Conservation (phyloP, 208 protist species). For the Leishmania mexicana region DNA sequence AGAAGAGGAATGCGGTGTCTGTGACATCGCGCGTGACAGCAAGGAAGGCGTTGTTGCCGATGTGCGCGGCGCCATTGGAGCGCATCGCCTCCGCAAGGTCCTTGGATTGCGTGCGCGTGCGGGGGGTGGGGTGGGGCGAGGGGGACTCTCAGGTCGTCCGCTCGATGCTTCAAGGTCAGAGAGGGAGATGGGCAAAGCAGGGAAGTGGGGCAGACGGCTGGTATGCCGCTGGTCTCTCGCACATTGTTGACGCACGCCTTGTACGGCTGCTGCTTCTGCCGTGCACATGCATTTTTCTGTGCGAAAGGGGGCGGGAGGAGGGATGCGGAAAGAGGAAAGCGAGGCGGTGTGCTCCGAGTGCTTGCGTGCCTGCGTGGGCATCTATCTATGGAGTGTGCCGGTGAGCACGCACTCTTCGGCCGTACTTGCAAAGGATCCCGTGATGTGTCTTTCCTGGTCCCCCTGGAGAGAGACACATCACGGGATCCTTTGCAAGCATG, state of each 20-base stretch:
- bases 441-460: neutral
- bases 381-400: neutral
- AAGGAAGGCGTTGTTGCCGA: conserved; percentile 85
- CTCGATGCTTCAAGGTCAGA: neutral
- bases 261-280: neutral
- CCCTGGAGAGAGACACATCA: neutral
- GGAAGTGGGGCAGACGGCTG: neutral
- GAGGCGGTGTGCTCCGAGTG: neutral
- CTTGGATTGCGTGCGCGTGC: neutral
- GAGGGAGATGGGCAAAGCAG: neutral
- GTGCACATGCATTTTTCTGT: neutral
- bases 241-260: neutral
- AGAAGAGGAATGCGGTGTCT: conserved; percentile 59
- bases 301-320: neutral
- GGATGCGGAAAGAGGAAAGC: neutral
- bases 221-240: neutral
- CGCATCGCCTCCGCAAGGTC: conserved; percentile 40
- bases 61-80: conserved; percentile 80
- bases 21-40: conserved; percentile 45
- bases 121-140: neutral
- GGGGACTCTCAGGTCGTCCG: neutral
- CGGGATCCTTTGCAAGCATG: neutral
- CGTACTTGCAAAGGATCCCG: neutral
- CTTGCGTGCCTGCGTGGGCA: too few relatives aligned
- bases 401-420: neutral